Base-by-base conservation (phyloP, 768 basidiomycete genomes). In the Leccinum arenicola region DNA sequence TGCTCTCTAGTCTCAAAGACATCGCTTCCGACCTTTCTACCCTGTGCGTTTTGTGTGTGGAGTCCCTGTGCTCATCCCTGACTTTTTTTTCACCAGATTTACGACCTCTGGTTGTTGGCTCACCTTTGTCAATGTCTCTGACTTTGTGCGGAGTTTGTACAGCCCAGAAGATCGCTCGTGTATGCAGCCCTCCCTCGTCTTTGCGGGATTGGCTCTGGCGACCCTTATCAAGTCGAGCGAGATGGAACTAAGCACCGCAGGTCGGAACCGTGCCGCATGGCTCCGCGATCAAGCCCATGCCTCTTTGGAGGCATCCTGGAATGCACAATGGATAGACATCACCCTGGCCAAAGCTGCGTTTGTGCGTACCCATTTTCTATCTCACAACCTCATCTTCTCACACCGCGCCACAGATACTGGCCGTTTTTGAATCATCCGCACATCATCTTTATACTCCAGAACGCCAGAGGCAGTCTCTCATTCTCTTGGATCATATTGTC, bases 391-490 rank as follows among this genome's bases (percentile, higher is more conserved):
- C 29, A 49, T 10, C 35, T 61, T 59, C 64, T 70, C 45, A 74
- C 43, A 50, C 38, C 1, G 12, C 14, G 15, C n/a, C 4, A 35
- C 60, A 89, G 89, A 83, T 93, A 52, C 78, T 92, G 9, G 87
- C 90, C 6, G 75, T 93, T 3, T 93, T 89, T 64, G 91, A 93
- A 69, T 81, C 83, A 0, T 91, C 87, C 1, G 81, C 86, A 5
- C 87, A 92, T 60, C 89, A 88, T 6, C 75, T 81, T 47, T 81
- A 90, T 67, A 80, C 79, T 21, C 76, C 81, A 4, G 79, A 82
- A 21, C 80, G 85, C 14, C 80, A 84, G 11, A 75, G 77, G 21
- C 72, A 72, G 19, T 78, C 89, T 0, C 75, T 93, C 10, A 68
- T 81, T 43, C 75, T 80, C 23, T 77, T 92, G 33, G 91, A 93